Evolutionary conservation across 225 moss, liverwort and hornwort species (phyloP).

Genomic region (Pleurozium schreberi): DNA sequence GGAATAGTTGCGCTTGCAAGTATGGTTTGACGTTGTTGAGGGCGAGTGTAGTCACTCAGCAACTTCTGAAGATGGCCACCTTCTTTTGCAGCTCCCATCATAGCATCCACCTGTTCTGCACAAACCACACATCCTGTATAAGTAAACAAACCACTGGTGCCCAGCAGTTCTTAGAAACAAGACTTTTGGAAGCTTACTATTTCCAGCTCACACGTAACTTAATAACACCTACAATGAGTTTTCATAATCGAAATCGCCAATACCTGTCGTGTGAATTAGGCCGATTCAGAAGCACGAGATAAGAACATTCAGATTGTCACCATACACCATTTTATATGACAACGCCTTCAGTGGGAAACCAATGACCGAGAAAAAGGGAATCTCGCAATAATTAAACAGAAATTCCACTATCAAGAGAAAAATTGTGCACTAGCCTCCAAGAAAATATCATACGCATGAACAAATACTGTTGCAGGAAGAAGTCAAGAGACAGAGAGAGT

Average conservation of each 20-base stretch:
- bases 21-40: conserved; percentile 80
- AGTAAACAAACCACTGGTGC: neutral
- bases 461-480: neutral
- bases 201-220: neutral
- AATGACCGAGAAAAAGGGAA: neutral
- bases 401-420: neutral
- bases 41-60: conserved; percentile 60
- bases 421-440: neutral
- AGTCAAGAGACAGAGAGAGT: neutral
- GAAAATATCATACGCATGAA: neutral
- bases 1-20: conserved; percentile 96
- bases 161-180: neutral
- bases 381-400: neutral
- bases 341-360: neutral
- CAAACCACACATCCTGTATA: conserved; percentile 1
- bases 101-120: conserved; percentile 87
- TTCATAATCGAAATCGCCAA: neutral
- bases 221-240: neutral
- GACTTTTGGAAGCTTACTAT: neutral
- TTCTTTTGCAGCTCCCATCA: conserved; percentile 93
- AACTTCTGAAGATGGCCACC: conserved; percentile 76
- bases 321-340: neutral
- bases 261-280: neutral
- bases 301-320: neutral
- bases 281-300: neutral